Evolutionary conservation across 495 filamentous ascomycete genomes (phyloP), one percentile per base, ranked within the genome.

Genomic region (Trichoderma virens): DNA sequence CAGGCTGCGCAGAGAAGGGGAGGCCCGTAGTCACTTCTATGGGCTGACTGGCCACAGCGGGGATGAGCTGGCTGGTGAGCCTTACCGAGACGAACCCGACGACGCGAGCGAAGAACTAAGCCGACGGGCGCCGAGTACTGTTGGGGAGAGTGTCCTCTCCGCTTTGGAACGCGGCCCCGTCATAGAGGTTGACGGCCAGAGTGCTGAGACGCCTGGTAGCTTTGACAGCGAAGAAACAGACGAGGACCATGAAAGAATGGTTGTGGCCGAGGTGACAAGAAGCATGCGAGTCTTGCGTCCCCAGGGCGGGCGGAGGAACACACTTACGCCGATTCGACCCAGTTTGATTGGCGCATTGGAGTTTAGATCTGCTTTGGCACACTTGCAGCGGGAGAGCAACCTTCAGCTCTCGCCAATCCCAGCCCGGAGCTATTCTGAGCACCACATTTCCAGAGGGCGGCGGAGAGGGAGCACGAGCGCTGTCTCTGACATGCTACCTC

Each of bases 271-370:
- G 70, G 86, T 99, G 73, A 88, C 87, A 63, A 95, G 86, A 72
- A 97, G 91, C 65, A 97, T 99, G 95, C 87, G 93, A 62, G 82
- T 97, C 28, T 89, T 81, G 68, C 85, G 94, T 13, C 89, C 90
- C 8, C 77, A 78, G 54, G 84, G 83, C 62, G 78, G 82, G 60
- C 82, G 92, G 59, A 88, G 87, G 65, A 90, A 86, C 70, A 90
- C 78, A 31, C 78, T 91, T 65, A 88, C 85, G 56, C 88, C 91
- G 1, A 97, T 98, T 65, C 83, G 95, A 34, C 92, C 95, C 5
- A 97, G 93, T 77, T 75, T 99, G 25, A 90, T 98, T 6, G 95
- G 95, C 56, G 95, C 88, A 5, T 76, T 99, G 62, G 95, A 99
- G 74, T 99, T 99, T 69, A 85, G 91, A 65, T 91, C 93, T 2